A percentile compares a stretch with the other conserved stretches of the same genome.
These are phyloP conservation scores for Silene conica DNA, from an alignment of 148 eudicot genomes.

Conservation along the genomic window DNA sequence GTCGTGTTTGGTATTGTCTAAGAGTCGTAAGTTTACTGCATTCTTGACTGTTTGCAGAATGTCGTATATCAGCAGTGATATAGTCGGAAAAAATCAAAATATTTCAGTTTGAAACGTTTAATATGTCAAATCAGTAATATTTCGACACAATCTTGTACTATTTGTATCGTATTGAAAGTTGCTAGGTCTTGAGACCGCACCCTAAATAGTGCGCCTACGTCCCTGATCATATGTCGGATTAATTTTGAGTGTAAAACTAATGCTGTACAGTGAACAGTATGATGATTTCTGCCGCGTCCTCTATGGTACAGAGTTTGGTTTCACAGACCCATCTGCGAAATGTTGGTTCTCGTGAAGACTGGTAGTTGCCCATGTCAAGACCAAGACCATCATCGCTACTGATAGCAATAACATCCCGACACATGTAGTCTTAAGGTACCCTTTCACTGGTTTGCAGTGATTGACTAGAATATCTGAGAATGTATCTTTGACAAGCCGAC, in stretches of 20 bases:
- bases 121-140: too few species aligned
- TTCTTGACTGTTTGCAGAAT: too few species aligned
- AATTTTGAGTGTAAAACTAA: not conserved
- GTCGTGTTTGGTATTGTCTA: too few species aligned
- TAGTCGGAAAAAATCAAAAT: too few species aligned
- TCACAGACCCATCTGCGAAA: slow-evolving; percentile 21
- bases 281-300: not conserved
- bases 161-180: too few species aligned
- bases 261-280: not conserved
- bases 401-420: slow-evolving; percentile 43
- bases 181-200: too few species aligned
- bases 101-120: too few species aligned
- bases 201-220: too few species aligned
- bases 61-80: too few species aligned
- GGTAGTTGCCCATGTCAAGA: slow-evolving; percentile 38
- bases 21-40: too few species aligned
- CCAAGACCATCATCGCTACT: slow-evolving; percentile 37
- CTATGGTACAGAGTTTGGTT: slow-evolving; percentile 22
- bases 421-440: slow-evolving; percentile 40
- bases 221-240: not conserved
- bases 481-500: slow-evolving; percentile 55
- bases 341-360: slow-evolving; percentile 29
- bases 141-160: too few species aligned
- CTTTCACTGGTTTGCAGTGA: slow-evolving; percentile 64
- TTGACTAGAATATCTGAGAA: slow-evolving; percentile 44